Evolutionary conservation across 192 early-diverging fungal species (phyloP).

Genomic region (Backusella australiensis): DNA sequence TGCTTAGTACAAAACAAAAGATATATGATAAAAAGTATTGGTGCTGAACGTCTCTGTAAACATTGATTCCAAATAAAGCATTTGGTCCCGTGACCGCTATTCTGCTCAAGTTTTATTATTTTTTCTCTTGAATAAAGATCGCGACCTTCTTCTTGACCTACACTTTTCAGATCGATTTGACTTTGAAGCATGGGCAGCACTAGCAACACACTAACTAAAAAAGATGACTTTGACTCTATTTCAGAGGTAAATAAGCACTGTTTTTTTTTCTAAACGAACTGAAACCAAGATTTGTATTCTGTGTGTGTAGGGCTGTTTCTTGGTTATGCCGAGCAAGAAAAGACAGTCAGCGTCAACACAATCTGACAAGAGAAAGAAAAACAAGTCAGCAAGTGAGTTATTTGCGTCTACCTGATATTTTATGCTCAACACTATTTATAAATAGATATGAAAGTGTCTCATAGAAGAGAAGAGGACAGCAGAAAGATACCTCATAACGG

Average conservation of each 20-base stretch:
- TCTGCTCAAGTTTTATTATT: neutral
- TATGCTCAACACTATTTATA: neutral
- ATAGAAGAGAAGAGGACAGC: slow-evolving; percentile 11
- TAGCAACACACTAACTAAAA: neutral
- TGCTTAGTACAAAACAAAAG: too few species aligned
- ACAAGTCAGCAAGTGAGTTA: neutral
- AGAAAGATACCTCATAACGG: slow-evolving; percentile 41
- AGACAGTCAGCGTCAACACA: slow-evolving; percentile 7
- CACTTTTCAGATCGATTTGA: neutral
- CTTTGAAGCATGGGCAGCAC: neutral
- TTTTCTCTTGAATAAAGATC: neutral
- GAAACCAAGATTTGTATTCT: neutral
- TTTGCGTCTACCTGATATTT: neutral
- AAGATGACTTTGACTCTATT: slow-evolving; percentile 47
- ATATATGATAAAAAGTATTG: too few species aligned
- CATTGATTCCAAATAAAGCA: neutral
- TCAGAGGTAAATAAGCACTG: slow-evolving; percentile 31
- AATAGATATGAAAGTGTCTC: neutral
- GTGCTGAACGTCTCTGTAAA: neutral
- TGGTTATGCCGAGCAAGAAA: slow-evolving; percentile 32
- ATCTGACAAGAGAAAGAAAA: slow-evolving; percentile 7
- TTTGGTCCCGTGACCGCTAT: neutral
- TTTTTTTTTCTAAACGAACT: neutral
- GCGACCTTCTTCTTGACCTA: neutral
- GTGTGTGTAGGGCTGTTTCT: slow-evolving; percentile 37